Evolutionary conservation across 148 eudicot species (phyloP).

Genomic region (Selenicereus undatus): DNA sequence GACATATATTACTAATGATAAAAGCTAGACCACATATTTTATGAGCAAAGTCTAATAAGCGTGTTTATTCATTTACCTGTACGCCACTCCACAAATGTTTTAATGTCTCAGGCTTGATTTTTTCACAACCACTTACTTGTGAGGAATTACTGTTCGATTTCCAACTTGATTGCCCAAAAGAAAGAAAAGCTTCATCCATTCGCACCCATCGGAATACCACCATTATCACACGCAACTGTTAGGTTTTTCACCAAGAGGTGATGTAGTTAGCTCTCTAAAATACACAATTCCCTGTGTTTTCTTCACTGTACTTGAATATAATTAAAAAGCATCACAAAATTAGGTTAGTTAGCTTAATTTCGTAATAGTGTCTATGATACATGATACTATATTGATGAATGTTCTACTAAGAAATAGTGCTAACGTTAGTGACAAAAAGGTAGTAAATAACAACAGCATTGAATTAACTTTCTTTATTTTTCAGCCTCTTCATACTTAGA

Average conservation of each 20-base stretch:
- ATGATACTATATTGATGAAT: too few species aligned
- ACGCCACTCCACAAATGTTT: conserved; percentile 12
- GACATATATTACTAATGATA: neutral
- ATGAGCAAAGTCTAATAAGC: too few species aligned
- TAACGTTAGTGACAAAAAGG: too few species aligned
- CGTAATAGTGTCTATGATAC: too few species aligned
- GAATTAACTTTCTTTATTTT: too few species aligned
- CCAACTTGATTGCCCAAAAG: conserved; percentile 11
- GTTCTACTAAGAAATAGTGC: too few species aligned
- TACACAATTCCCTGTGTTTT: conserved; percentile 1
- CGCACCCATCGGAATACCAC: neutral
- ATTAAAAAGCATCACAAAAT: too few species aligned
- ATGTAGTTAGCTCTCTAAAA: neutral
- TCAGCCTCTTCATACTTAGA: too few species aligned
- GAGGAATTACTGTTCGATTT: neutral
- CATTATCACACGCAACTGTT: neutral
- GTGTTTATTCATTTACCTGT: neutral
- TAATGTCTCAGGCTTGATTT: neutral
- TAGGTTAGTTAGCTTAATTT: too few species aligned
- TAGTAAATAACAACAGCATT: too few species aligned
- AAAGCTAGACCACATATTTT: too few species aligned
- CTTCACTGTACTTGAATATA: neutral
- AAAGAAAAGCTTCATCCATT: neutral
- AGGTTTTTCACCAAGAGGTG: neutral
- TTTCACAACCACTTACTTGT: conserved; percentile 5